Evolutionary conservation across 225 moss, liverwort and hornwort species (phyloP), one percentile per base, ranked within the genome.

Genomic region (Polytrichum formosum): DNA sequence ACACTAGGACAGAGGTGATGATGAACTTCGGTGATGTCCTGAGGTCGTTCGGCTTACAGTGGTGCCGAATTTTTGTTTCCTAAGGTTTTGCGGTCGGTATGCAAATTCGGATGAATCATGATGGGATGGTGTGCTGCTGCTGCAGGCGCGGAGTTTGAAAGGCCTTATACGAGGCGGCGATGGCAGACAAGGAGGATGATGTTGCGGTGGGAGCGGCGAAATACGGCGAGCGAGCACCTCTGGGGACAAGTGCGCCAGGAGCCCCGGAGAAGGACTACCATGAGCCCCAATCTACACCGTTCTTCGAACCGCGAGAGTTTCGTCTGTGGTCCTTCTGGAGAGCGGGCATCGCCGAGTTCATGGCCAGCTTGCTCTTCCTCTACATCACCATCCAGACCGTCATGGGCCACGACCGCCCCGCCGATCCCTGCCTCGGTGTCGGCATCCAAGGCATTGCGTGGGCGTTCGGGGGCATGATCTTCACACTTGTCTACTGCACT

Each of bases 401-500:
- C 19, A 78, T 83, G 83, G 87, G 87, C 30, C 1, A 78, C 29
- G 56, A 55, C 1, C 75, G 83, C 5, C 21, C 53, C 21, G 1
- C 30, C 0, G 78, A 35, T 0, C 73, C 10, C 0, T 87, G 83
- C 61, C 1, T 2, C 0, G 87, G 87, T 0, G 87, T 87, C 0
- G 87, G 87, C 20, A 78, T 83, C 29, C 87, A 81, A 67, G 87
- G 83, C 69, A 87, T 87, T 68, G 87, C 87, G 5, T 87, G 87
- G 87, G 87, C 87, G 33, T 83, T 83, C 18, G 87, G 87, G 29
- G 87, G 87, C 69, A 87, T 83, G 87, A 87, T 87, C 26, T 87
- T 87, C 19, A 78, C 30, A 55, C 87, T 87, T 5, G 87, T 87
- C 4, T 87, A 83, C 70, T 87, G 87, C 78, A 87, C 87, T 19